Base-by-base conservation (phyloP, 2,329 filamentous ascomycete species). In the Parastagonospora nodorum region DNA sequence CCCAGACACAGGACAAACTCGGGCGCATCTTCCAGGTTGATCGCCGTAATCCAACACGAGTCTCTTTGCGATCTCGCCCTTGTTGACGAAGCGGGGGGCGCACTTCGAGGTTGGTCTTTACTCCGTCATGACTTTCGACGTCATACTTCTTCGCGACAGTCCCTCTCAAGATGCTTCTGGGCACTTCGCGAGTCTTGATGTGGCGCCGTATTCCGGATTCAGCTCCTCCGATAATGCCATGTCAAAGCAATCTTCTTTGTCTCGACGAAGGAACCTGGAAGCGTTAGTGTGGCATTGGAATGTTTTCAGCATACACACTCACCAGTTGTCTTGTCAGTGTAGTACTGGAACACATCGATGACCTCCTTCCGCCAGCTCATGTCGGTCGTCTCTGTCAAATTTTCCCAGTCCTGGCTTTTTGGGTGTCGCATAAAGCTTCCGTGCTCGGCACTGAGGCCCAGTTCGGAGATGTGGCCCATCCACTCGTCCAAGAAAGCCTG, bases 371-470 rank as follows among this genome's bases (percentile, higher is more conserved):
- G 92, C 94, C 94, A 97, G 35, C 84, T 84, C 91, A 97, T 97
- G 72, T 97, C 88, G 51, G 89, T 86, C 58, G 82, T 87, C 72
- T 93, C 91, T 0, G 92, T 90, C 45, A 97, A 78, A 66, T 97
- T 97, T 71, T 91, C 86, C 94, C 94, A 99, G 35, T 87, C 82
- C 2, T 87, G 83, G 14, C 81, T 82, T 33, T 87, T 83, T 5
- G 94, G 94, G 58, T 90, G 82, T 53, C 90, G 87, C 75, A 97
- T 91, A 73, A 97, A 99, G 68, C 92, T 96, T 45, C 94, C 94
- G 69, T 99, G 94, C 77, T 99, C 94, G 1, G 94, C 94, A 64
- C 91, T 96, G 68, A 99, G 88, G n/a, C 94, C 94, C 10, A 99
- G 80, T 68, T 89, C 86, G 1, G 85, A 74, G 59, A 97, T 96